Base-by-base conservation (phyloP, 176 grass and related monocot species). In the Miscanthus lutarioriparius region DNA sequence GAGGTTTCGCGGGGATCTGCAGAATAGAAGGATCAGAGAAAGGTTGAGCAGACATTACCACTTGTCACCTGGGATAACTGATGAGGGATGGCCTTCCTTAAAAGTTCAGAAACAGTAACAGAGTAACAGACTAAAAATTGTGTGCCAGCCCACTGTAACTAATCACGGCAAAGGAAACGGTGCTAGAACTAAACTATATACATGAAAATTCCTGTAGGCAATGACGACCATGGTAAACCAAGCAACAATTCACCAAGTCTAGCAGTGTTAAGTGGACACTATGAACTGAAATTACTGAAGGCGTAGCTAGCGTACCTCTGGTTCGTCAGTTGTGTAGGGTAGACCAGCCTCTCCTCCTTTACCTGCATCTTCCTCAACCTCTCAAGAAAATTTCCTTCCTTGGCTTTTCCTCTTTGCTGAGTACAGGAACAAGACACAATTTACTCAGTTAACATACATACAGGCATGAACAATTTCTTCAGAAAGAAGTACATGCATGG, bases 341-440 rank as follows among this genome's bases (percentile, higher is more conserved):
- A 98, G 84, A 17, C 78, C 64, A 88, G 58, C 70, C 65, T 90
- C 76, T 98, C 93, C 77, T 92, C 91, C 76, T 98, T 91, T 4
- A 69, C 6, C 80, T 94, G 80, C 83, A 76, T 93, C 74, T 89
- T 84, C 82, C 86, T 93, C 39, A 89, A 70, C 69, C 92, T 95
- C 49, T 92, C 76, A 7, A 89, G 9, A 51, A 95, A 92, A 27
- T 81, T 40, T 28, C 87, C 87, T 65, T 94, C 93, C 66, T 98
- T 98, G 1, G 74, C 38, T 80, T 74, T 95, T 67, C 96, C 96
- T 82, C 93, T 98, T 94, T 87, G 80, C 96, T 98, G 83, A 56
- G 61, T 66, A 39, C 17, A 51, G 9, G 38, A 45, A 64, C 25
- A 70, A 15, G 56, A 68, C 41, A 72, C 17, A 35, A 54, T 77